phyloP scores from a whole-genome alignment of 257 asterid genomes.

The Nicotiana otophora region DNA sequence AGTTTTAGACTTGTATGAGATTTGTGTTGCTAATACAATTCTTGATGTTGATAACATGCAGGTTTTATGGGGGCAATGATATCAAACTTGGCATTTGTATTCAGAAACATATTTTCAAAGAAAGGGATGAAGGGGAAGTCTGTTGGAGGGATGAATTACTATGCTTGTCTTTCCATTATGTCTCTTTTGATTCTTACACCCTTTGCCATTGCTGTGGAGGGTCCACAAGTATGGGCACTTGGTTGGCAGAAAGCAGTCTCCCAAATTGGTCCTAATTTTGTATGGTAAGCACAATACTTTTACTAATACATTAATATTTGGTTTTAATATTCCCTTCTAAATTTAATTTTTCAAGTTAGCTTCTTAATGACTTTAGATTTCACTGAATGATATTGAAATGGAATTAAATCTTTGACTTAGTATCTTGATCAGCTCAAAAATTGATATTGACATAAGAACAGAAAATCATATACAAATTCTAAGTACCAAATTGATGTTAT shows the following conservation, averaged over 20 bases:
- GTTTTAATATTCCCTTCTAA: too few species aligned
- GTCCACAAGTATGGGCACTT: slow-evolving; percentile 84
- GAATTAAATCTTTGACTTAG: not conserved
- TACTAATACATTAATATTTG: not conserved
- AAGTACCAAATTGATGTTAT: not conserved
- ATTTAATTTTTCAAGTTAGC: not conserved
- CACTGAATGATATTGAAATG: not conserved
- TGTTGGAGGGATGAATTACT: slow-evolving; percentile 88
- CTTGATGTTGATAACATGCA: slow-evolving; percentile 21
- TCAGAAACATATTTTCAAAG: slow-evolving; percentile 84
- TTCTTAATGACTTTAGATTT: not conserved
- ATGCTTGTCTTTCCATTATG: slow-evolving; percentile 82
- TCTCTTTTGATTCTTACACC: slow-evolving; percentile 73
- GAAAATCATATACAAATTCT: not conserved
- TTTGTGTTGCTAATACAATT: not conserved
- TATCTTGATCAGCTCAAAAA: not conserved
- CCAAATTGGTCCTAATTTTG: slow-evolving; percentile 74
- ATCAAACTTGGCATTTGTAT: slow-evolving; percentile 84
- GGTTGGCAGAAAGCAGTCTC: slow-evolving; percentile 78
- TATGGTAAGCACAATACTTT: slow-evolving; percentile 39
- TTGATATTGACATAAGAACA: not conserved
- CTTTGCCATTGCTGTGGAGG: slow-evolving; percentile 88
- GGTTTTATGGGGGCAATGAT: slow-evolving; percentile 94
- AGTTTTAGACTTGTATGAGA: not conserved
- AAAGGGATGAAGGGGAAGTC: slow-evolving; percentile 70